These are phyloP conservation scores for Xylariales sp. DNA, from an alignment of 2,329 filamentous ascomycete genomes.

Conservation along the genomic window DNA sequence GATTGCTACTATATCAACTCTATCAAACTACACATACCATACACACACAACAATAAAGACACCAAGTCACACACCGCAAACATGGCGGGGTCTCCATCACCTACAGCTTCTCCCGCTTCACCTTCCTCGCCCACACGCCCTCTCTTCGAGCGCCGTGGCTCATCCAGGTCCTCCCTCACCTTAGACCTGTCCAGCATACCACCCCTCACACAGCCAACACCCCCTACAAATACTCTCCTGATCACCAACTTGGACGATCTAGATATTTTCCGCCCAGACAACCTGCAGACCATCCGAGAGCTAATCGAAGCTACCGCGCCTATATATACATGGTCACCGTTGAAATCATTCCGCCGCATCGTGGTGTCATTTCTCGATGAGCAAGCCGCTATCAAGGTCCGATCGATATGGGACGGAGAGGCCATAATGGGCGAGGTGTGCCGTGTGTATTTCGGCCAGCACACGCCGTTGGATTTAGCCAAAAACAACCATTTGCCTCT, in stretches of 20 bases:
- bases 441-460: conserved; percentile 75
- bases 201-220: conserved; percentile 75
- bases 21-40: not conserved
- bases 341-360: conserved; percentile 86
- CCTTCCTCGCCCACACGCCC: conserved; percentile 49
- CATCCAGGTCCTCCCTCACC: conserved; percentile 67
- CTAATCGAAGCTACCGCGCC: conserved; percentile 76
- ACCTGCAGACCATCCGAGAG: conserved; percentile 78
- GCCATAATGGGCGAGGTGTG: conserved; percentile 75
- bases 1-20: not conserved
- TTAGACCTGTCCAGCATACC: conserved; percentile 81
- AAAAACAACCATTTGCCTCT: conserved; percentile 71
- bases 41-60: conserved; percentile 6
- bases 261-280: conserved; percentile 79
- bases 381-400: conserved; percentile 76
- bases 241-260: conserved; percentile 82
- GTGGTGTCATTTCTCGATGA: conserved; percentile 80
- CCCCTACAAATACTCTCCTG: conserved; percentile 84
- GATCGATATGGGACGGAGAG: conserved; percentile 79
- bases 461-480: conserved; percentile 64
- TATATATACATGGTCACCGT: conserved; percentile 81
- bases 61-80: conserved; percentile 27
- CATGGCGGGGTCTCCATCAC: conserved; percentile 47
- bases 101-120: conserved; percentile 44
- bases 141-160: conserved; percentile 52